These are phyloP conservation scores for Vaccinium corymbosum DNA, from an alignment of 148 eudicot species.

Conservation along the genomic window DNA sequence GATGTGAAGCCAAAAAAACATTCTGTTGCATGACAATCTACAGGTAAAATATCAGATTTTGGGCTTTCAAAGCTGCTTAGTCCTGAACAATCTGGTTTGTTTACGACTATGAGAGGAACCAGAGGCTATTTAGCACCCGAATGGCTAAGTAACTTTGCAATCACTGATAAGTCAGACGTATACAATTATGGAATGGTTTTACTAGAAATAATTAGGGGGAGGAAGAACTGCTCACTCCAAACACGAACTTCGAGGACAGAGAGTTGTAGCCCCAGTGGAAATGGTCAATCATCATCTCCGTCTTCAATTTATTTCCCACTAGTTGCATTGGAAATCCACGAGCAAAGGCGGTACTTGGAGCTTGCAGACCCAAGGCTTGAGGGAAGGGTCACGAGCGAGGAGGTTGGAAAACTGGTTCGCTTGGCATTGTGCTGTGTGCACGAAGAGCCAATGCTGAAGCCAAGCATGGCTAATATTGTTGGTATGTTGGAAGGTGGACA, in stretches of 20 bases:
- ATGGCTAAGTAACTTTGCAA: conserved; percentile 74
- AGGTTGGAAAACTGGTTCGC: conserved; percentile 55
- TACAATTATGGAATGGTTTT: conserved; percentile 82
- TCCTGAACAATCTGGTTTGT: conserved; percentile 58
- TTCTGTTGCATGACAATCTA: conserved; percentile 51
- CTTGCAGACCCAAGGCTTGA: conserved; percentile 64
- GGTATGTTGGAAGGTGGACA: conserved; percentile 70
- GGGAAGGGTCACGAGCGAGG: conserved; percentile 59
- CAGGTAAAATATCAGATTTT: conserved; percentile 64
- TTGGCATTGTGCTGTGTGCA: conserved; percentile 74
- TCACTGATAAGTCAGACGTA: conserved; percentile 72
- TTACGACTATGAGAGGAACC: conserved; percentile 85
- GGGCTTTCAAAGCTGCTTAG: conserved; percentile 65
- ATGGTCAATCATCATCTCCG: conserved; percentile 28
- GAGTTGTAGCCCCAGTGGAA: conserved; percentile 22
- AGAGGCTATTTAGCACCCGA: conserved; percentile 86
- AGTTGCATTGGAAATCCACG: conserved; percentile 74
- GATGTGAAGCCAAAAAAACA: conserved; percentile 53
- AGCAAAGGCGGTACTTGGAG: conserved; percentile 58
- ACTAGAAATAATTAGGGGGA: conserved; percentile 66
- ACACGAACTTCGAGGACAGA: conserved; percentile 37
- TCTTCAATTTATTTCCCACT: conserved; percentile 60
- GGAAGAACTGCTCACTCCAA: conserved; percentile 62
- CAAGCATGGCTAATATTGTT: conserved; percentile 59
- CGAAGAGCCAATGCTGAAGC: conserved; percentile 69